These are phyloP conservation scores for Chalciporus sphaerocephalus DNA, from an alignment of 768 basidiomycete genomes.

Conservation along the genomic window DNA sequence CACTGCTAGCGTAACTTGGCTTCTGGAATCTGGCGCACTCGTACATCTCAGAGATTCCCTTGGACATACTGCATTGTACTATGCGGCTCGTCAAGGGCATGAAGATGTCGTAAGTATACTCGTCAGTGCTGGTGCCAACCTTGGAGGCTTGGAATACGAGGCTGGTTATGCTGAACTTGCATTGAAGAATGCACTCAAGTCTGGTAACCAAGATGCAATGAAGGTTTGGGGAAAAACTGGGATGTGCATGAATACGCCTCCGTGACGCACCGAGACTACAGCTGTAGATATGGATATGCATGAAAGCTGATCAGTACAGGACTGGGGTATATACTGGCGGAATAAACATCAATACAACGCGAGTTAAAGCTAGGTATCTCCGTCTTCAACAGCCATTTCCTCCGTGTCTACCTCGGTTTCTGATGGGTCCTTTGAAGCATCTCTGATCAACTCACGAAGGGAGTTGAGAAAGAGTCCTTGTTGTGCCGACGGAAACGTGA, in stretches of 20 bases:
- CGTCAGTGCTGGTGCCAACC: constrained; percentile 67
- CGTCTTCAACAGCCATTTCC: constrained; percentile 26
- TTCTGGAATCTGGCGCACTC: constrained; percentile 71
- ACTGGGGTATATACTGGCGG: constrained; percentile 11
- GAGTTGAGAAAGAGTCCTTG: constrained; percentile 64
- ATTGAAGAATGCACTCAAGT: constrained; percentile 32
- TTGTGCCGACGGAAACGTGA: constrained; percentile 67
- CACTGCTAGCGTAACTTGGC: constrained; percentile 34
- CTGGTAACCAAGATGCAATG: constrained; percentile 42
- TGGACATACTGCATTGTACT: constrained; percentile 82
- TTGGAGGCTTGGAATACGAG: constrained; percentile 62
- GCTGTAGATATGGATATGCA: not conserved
- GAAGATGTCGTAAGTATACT: constrained; percentile 57
- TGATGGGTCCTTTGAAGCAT: constrained; percentile 26
- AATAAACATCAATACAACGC: constrained; percentile 3
- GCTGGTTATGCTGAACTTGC: constrained; percentile 54
- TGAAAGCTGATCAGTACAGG: constrained; percentile 8
- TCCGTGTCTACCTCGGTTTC: constrained; percentile 25
- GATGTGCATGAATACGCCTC: constrained; percentile 10
- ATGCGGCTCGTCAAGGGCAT: constrained; percentile 74
- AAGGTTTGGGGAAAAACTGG: constrained; percentile 59
- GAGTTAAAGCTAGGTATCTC: constrained; percentile 2
- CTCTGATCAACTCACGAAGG: constrained; percentile 48
- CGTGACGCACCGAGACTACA: not conserved
- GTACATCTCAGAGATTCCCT: constrained; percentile 78